These are phyloP conservation scores for Hypoxylon sp. DNA, from an alignment of 2,329 filamentous ascomycete genomes.

Conservation along the genomic window DNA sequence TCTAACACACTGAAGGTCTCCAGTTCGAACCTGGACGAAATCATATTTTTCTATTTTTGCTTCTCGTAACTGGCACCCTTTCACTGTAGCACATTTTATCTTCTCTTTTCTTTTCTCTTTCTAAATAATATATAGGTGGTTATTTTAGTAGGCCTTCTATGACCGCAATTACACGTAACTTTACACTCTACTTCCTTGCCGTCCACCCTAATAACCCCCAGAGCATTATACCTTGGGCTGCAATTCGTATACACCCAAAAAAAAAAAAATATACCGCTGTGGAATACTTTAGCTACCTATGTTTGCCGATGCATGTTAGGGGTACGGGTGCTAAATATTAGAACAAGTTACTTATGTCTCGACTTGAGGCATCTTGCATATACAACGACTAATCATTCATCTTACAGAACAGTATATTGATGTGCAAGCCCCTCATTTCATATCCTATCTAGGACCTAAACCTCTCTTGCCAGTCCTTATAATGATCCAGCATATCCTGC, in stretches of 20 bases:
- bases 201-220: too few species aligned
- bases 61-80: neutral
- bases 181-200: too few species aligned
- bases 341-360: neutral
- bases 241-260: too few species aligned
- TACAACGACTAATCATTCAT: neutral
- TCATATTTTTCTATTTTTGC: constrained; percentile 25
- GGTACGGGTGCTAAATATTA: neutral
- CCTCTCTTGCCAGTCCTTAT: constrained; percentile 59
- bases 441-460: constrained; percentile 46
- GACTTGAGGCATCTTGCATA: neutral
- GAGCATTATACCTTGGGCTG: too few species aligned
- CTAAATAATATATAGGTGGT: too few species aligned
- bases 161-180: too few species aligned
- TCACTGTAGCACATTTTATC: too few species aligned
- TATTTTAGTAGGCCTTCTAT: too few species aligned
- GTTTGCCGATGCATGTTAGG: neutral
- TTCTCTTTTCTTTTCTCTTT: too few species aligned
- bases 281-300: neutral
- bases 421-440: neutral
- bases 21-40: constrained; percentile 54
- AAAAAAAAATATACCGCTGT: too few species aligned
- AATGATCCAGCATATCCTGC: constrained; percentile 55
- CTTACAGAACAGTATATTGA: neutral
- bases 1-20: constrained; percentile 62